These are phyloP conservation scores for Aspergillus bridgeri DNA, from an alignment of 495 filamentous ascomycete genomes.

Conservation along the genomic window DNA sequence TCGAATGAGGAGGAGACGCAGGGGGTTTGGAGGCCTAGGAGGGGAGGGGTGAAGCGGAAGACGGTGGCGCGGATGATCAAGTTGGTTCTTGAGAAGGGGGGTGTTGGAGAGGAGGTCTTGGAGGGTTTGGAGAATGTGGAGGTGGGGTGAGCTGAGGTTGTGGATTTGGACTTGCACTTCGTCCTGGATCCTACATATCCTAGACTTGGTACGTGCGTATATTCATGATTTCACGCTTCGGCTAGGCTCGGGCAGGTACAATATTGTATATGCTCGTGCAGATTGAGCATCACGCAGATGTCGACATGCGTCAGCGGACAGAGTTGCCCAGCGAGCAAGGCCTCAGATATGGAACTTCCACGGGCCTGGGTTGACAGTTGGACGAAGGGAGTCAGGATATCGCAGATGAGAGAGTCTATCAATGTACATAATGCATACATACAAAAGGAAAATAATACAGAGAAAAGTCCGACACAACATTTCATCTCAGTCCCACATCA, in stretches of 20 bases:
- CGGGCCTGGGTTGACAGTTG: background rate
- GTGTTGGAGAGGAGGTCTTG: conserved; percentile 81
- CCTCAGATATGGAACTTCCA: background rate
- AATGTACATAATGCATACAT: background rate
- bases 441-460: background rate
- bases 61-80: conserved; percentile 64
- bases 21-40: conserved; percentile 74
- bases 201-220: background rate
- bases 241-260: background rate
- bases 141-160: conserved; percentile 28
- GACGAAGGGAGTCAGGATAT: background rate
- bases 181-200: background rate
- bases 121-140: conserved; percentile 64
- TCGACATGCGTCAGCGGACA: background rate
- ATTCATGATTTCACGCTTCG: background rate
- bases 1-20: conserved; percentile 53
- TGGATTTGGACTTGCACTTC: background rate
- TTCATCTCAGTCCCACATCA: background rate
- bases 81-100: conserved; percentile 63
- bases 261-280: background rate
- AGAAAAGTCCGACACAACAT: background rate
- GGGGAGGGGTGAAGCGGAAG: conserved; percentile 69
- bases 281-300: too few relatives aligned
- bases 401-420: background rate
- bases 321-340: background rate